phyloP scores from a whole-genome alignment of 768 basidiomycete species.

The Mycena venus region DNA sequence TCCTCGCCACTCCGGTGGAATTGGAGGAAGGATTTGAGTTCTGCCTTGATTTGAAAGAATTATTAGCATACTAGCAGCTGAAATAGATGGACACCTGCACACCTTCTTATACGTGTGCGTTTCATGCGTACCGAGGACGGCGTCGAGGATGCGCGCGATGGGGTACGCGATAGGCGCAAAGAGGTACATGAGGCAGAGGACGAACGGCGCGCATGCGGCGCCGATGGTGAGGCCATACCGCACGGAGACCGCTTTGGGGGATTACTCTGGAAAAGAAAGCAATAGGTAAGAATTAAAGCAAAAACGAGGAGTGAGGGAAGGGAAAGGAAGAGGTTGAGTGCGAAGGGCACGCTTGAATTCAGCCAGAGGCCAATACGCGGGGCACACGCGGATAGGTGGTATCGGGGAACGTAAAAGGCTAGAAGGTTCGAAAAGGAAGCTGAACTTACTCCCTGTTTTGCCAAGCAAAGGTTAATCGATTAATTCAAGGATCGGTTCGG shows the following conservation, averaged over 20 bases:
- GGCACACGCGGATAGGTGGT: too few relatives aligned
- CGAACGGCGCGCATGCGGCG: constrained; percentile 83
- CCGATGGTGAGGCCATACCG: constrained; percentile 87
- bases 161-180: constrained; percentile 85
- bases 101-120: constrained; percentile 86
- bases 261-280: constrained; percentile 58
- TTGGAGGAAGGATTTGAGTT: constrained; percentile 82
- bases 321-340: constrained; percentile 37
- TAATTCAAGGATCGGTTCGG: background rate
- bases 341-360: too few relatives aligned
- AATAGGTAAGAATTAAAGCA: too few relatives aligned
- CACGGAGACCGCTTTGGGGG: constrained; percentile 81
- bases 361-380: too few relatives aligned
- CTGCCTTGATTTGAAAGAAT: too few relatives aligned
- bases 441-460: constrained; percentile 69
- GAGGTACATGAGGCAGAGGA: too few relatives aligned
- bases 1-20: constrained; percentile 86
- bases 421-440: background rate
- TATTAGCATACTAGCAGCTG: too few relatives aligned
- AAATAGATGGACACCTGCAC: too few relatives aligned
- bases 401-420: too few relatives aligned
- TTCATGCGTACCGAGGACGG: constrained; percentile 81
- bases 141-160: constrained; percentile 86
- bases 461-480: constrained; percentile 40
- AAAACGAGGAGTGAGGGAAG: background rate